Evolutionary conservation across 306 rosid species (phyloP).

Genomic region (Vigna nakashimae): DNA sequence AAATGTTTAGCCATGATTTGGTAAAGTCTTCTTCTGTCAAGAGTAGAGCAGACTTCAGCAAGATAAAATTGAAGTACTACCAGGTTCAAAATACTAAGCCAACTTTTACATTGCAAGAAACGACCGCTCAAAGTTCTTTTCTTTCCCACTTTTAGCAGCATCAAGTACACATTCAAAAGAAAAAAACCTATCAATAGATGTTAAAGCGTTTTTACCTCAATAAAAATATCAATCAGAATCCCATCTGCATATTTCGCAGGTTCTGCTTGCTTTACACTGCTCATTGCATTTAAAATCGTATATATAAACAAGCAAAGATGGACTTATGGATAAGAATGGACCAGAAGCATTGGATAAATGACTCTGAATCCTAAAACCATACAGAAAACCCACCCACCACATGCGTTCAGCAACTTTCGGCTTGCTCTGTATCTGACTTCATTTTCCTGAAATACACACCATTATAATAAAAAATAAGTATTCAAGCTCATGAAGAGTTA

Average conservation of each 20-base stretch:
- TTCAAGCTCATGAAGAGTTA: not conserved
- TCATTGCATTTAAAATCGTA: not conserved
- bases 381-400: slow-evolving; percentile 79
- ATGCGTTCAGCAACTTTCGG: slow-evolving; percentile 97
- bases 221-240: slow-evolving; percentile 90
- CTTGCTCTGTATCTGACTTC: slow-evolving; percentile 96
- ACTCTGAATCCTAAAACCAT: slow-evolving; percentile 31
- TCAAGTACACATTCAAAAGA: no score
- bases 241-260: slow-evolving; percentile 96
- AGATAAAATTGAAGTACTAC: no score
- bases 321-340: slow-evolving; percentile 15
- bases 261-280: slow-evolving; percentile 80
- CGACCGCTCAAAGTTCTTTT: no score
- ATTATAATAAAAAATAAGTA: slow-evolving; percentile 30
- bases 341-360: slow-evolving; percentile 31
- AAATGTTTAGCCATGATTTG: no score
- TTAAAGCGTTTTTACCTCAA: slow-evolving; percentile 49
- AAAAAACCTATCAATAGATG: no score
- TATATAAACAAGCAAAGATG: slow-evolving; percentile 27
- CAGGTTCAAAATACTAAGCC: no score
- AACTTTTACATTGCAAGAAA: no score
- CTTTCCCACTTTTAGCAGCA: no score
- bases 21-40: not conserved
- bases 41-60: no score
- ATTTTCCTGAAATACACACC: slow-evolving; percentile 69